Conservation (phyloP, 805 yeast species). For the Starmerella bacillaris region DNA sequence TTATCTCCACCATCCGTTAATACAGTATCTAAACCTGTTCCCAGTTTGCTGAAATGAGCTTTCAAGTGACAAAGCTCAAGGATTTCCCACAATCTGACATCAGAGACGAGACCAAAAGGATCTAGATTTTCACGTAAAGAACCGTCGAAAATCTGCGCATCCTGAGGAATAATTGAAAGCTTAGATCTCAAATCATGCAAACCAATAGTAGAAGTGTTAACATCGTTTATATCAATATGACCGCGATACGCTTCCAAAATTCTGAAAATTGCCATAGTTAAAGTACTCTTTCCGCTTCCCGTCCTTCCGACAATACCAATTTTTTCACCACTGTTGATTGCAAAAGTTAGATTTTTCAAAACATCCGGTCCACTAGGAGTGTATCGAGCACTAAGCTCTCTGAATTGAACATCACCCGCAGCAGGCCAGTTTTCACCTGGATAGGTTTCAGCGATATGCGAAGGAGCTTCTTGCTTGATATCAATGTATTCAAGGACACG, state of each 20-base stretch:
- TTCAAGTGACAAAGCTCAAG: constrained; percentile 64
- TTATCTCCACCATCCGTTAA: constrained; percentile 59
- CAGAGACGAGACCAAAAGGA: constrained; percentile 49
- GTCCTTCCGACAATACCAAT: constrained; percentile 94
- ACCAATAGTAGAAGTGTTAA: constrained; percentile 54
- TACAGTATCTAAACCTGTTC: constrained; percentile 32
- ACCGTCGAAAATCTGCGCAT: constrained; percentile 82
- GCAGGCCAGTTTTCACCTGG: constrained; percentile 63
- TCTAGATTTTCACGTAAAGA: constrained; percentile 71
- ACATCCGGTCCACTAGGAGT: constrained; percentile 65
- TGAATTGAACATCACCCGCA: constrained; percentile 47
- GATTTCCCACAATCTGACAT: constrained; percentile 62
- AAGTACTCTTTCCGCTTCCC: constrained; percentile 85
- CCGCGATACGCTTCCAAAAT: constrained; percentile 63
- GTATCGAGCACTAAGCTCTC: constrained; percentile 60
- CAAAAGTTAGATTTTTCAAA: constrained; percentile 44
- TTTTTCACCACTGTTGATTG: constrained; percentile 57
- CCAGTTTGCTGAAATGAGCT: constrained; percentile 39
- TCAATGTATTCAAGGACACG: constrained; percentile 62
- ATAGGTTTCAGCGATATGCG: constrained; percentile 40
- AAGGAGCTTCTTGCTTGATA: constrained; percentile 70
- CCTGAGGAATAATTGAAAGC: constrained; percentile 81
- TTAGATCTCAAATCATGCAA: constrained; percentile 58
- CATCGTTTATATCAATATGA: constrained; percentile 48
- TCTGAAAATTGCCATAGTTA: constrained; percentile 68